Evolutionary conservation across 345 rosid genomes (phyloP).

Genomic region (Pseudoturritis turrita): DNA sequence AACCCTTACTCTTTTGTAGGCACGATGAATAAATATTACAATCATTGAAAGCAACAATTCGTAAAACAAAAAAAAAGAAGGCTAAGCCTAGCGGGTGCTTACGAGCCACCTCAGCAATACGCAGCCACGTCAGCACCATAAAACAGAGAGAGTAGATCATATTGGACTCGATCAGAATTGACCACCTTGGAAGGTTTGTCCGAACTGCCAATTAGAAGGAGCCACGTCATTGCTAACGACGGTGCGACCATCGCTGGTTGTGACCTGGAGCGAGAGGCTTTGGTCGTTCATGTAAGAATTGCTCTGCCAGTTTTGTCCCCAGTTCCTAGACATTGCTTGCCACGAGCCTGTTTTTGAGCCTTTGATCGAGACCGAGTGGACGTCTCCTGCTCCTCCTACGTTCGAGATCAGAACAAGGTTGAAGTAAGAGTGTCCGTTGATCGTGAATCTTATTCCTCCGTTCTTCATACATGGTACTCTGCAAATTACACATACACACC

Average conservation of each 20-base stretch:
- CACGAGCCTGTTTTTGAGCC: conserved; percentile 77
- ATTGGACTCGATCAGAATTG: conserved; percentile 41
- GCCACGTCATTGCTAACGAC: conserved; percentile 55
- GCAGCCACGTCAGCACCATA: conserved; percentile 32
- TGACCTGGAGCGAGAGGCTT: conserved; percentile 81
- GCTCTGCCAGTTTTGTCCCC: conserved; percentile 99
- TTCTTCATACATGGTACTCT: conserved; percentile 85
- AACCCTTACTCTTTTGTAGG: conserved; percentile 8
- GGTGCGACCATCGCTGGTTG: conserved; percentile 82
- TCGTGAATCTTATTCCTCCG: conserved; percentile 84
- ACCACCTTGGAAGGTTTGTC: conserved; percentile 72
- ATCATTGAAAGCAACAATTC: conserved; percentile 14
- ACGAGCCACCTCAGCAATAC: conserved; percentile 67
- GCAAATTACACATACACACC: conserved; percentile 6
- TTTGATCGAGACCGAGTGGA: conserved; percentile 71
- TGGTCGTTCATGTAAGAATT: conserved; percentile 78
- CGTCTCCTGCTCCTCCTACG: conserved; percentile 90
- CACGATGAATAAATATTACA: not conserved
- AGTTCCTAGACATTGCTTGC: conserved; percentile 92
- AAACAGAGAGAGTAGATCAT: not conserved
- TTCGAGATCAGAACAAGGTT: conserved; percentile 77
- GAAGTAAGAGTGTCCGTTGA: conserved; percentile 96
- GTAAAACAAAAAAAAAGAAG: not conserved
- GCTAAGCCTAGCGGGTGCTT: conserved; percentile 65
- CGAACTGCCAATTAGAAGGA: conserved; percentile 77